These are phyloP conservation scores for Lindgomyces ingoldianus DNA, from an alignment of 495 filamentous ascomycete genomes.

Conservation along the genomic window DNA sequence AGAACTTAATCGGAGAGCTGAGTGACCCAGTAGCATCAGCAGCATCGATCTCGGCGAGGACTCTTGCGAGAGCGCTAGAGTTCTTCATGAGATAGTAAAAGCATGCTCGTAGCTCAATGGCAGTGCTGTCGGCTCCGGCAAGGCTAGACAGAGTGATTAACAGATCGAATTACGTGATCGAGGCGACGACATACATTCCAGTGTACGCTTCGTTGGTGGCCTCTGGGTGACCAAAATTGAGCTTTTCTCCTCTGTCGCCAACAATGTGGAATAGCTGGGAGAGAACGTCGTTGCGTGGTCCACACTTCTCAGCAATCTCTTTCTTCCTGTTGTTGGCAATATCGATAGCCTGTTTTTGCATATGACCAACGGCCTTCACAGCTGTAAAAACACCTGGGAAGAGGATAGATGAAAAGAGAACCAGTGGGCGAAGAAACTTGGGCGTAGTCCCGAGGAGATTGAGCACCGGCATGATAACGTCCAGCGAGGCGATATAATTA, in stretches of 20 bases:
- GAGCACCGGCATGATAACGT: conserved; percentile 1
- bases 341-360: conserved; percentile 1
- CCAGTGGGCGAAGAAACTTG: neutral
- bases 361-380: neutral
- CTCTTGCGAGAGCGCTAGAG: conserved; percentile 19
- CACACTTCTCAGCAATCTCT: neutral
- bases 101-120: conserved; percentile 27
- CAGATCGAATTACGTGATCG: conserved; percentile 40
- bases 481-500: conserved; percentile 35
- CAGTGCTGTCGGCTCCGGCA: conserved; percentile 39
- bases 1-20: conserved; percentile 24
- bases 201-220: conserved; percentile 60
- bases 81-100: conserved; percentile 29
- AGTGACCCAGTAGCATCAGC: conserved; percentile 7
- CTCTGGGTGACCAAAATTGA: conserved; percentile 49
- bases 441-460: neutral
- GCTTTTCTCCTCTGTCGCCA: conserved; percentile 7
- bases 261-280: conserved; percentile 9
- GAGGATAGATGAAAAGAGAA: neutral
- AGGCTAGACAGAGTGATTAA: conserved; percentile 51
- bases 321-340: neutral
- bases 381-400: neutral
- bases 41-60: conserved; percentile 23
- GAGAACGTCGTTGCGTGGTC: neutral
- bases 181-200: conserved; percentile 38